Percentiles rank a stretch among this genome's conserved stretches.
These are phyloP conservation scores for Trametes sanguinea DNA, from an alignment of 768 basidiomycete species.

Conservation along the genomic window DNA sequence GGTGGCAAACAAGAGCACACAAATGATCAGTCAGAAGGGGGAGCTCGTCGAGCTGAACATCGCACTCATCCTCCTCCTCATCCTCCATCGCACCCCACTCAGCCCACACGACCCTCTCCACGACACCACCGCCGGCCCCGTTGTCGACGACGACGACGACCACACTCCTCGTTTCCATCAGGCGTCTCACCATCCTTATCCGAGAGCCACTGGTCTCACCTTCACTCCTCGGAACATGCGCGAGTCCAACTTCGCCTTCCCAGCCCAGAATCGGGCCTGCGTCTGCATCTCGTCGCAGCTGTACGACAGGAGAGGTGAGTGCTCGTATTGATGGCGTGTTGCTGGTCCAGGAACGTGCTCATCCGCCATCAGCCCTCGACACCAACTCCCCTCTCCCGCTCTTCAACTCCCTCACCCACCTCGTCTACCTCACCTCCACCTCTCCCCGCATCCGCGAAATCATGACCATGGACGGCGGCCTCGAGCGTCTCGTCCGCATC, in stretches of 20 bases:
- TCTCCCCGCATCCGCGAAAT: slow-evolving; percentile 98
- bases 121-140: slow-evolving; percentile 14
- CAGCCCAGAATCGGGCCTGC: slow-evolving; percentile 91
- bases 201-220: slow-evolving; percentile 9
- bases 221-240: slow-evolving; percentile 56
- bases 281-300: slow-evolving; percentile 93
- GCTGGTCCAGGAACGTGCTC: too few species aligned
- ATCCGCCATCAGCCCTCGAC: slow-evolving; percentile 43
- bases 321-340: slow-evolving; percentile 1
- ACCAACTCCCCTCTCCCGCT: slow-evolving; percentile 64
- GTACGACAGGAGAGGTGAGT: slow-evolving; percentile 90
- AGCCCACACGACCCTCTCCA: slow-evolving; percentile 11
- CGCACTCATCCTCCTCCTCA: slow-evolving; percentile 29
- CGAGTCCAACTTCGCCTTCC: slow-evolving; percentile 94
- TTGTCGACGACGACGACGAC: slow-evolving; percentile 11
- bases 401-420: slow-evolving; percentile 94
- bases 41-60: slow-evolving; percentile 17
- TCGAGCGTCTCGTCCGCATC: slow-evolving; percentile 93
- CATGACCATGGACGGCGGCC: slow-evolving; percentile 96
- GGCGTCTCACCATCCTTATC: neutral
- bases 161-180: neutral
- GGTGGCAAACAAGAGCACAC: slow-evolving; percentile 26
- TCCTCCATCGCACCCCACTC: slow-evolving; percentile 7
- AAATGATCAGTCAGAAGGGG: slow-evolving; percentile 32
- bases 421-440: slow-evolving; percentile 95